These are phyloP conservation scores for Artemisia tridentata DNA, from an alignment of 129 eudicot genomes.

Conservation along the genomic window DNA sequence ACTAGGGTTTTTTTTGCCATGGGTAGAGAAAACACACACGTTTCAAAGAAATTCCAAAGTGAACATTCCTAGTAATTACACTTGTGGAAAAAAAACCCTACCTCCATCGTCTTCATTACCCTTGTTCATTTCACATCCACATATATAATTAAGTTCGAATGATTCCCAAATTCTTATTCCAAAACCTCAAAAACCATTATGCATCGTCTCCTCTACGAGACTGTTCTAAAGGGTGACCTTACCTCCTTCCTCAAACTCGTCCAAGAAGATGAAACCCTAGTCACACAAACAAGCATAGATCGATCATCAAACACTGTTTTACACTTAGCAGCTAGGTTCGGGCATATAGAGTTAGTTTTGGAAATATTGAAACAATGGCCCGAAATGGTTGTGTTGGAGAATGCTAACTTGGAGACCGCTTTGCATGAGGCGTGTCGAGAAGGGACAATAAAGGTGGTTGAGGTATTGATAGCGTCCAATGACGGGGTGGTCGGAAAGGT, in stretches of 20 bases:
- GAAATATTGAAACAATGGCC: slow-evolving; percentile 39
- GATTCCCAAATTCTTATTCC: background rate
- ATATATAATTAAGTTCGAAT: background rate
- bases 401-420: slow-evolving; percentile 44
- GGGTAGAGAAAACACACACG: slow-evolving; percentile 6
- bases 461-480: slow-evolving; percentile 28
- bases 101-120: slow-evolving; percentile 3
- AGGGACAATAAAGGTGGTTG: slow-evolving; percentile 38
- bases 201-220: slow-evolving; percentile 39
- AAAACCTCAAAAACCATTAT: slow-evolving; percentile 21
- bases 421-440: slow-evolving; percentile 56
- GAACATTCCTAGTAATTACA: slow-evolving; percentile 22
- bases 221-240: slow-evolving; percentile 39
- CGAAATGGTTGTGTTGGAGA: slow-evolving; percentile 41
- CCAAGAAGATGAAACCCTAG: slow-evolving; percentile 23
- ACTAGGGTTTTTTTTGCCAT: too few relatives aligned
- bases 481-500: slow-evolving; percentile 36
- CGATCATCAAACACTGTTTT: slow-evolving; percentile 41
- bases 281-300: slow-evolving; percentile 21
- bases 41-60: background rate
- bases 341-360: slow-evolving; percentile 35
- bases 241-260: slow-evolving; percentile 30
- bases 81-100: slow-evolving; percentile 21
- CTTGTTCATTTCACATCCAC: slow-evolving; percentile 2
- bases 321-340: slow-evolving; percentile 57